Evolutionary conservation across 805 yeast genomes (phyloP).

Genomic region (Huiozyma naganishii): DNA sequence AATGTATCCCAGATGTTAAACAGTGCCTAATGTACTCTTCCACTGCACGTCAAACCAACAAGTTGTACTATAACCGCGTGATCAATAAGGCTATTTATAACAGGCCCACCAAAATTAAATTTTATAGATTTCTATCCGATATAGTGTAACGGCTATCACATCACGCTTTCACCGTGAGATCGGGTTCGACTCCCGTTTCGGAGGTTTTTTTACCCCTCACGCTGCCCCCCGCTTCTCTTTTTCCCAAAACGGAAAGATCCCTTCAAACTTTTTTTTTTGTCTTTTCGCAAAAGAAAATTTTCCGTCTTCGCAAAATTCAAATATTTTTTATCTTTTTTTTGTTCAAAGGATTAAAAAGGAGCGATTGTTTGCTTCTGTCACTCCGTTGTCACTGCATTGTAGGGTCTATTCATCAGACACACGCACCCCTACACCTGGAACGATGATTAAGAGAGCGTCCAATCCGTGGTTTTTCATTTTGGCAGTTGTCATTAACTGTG

Average conservation of each 20-base stretch:
- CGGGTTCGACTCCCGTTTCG: slow-evolving; percentile 24
- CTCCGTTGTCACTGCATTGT: neutral
- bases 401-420: neutral
- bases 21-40: too few relatives aligned
- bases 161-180: slow-evolving; percentile 23
- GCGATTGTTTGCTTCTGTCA: neutral
- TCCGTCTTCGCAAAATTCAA: too few relatives aligned
- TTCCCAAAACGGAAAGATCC: neutral
- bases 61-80: too few relatives aligned
- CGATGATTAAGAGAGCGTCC: slow-evolving; percentile 1
- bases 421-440: neutral
- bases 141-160: slow-evolving; percentile 24
- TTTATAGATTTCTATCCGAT: slow-evolving; percentile 8
- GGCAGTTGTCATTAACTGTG: slow-evolving; percentile 77
- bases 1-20: too few relatives aligned
- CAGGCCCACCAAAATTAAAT: too few relatives aligned
- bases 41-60: too few relatives aligned
- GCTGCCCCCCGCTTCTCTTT: neutral
- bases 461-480: slow-evolving; percentile 39
- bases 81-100: too few relatives aligned
- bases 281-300: neutral
- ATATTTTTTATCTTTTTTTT: too few relatives aligned
- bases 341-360: neutral
- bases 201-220: slow-evolving; percentile 5
- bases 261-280: neutral